Base-by-base conservation (phyloP, 345 rosid species). In the Brassica nigra region DNA sequence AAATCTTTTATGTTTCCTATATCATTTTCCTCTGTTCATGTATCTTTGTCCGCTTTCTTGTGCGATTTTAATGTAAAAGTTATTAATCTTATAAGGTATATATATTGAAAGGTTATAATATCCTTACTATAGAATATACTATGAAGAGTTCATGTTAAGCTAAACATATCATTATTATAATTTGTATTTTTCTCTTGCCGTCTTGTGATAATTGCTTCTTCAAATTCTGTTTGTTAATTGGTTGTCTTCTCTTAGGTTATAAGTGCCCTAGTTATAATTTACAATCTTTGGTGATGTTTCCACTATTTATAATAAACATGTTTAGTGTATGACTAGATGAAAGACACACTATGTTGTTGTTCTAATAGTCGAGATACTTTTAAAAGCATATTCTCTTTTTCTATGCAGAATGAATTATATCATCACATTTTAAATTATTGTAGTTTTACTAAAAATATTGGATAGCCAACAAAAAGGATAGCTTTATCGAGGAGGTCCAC, bases 381-480 rank as follows among this genome's bases (percentile, higher is more conserved):
- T 16, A 1, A 73, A 78, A 78, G 68, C 73, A 74, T 79, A 79
- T 74, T 62, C 78, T 2, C 5, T 33, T 62, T 61, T 31, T 62
- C 49, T 34, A 52, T 59, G 66, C 75, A 62, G 61, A 68, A 33
- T 61, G 57, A 67, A 47, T 64, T 23, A 65, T 28, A 18, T 54
- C 27, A 37, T 66, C 67, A 65, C n/a, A 78, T 73, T 66, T 71
- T 7, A 58, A 37, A 33, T 29, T 37, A 15, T 12, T 37, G 52
- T 72, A 18, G 27, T 57, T 71, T 42, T 44, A 66, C 28, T 30
- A 8, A 76, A 76, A 39, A 62, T 78, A 65, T 29, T 78, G 67
- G 67, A 34, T 16, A 65, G 23, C 67, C 77, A 23, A 55, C 49
- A 18, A 39, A 39, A 49, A 64, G 30, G 0, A 3, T 28, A 64